Evolutionary conservation across 208 protist species (phyloP), one percentile per base, ranked within the genome.

Genomic region (Cochliopodium minus): DNA sequence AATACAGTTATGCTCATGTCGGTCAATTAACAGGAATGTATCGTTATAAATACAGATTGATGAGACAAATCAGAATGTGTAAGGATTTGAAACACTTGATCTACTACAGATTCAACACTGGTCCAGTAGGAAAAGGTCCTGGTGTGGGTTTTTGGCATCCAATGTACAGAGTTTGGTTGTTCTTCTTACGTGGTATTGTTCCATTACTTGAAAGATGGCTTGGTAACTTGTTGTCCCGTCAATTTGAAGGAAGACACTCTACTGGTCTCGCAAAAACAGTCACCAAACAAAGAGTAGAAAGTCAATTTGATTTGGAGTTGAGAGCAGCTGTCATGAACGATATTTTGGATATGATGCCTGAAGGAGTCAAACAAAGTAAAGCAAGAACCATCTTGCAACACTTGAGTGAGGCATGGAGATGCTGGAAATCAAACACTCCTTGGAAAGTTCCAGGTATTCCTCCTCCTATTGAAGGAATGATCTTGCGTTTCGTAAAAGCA

Each of bases 341-440:
- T 70, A 93, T 99, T 59, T 72, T 94, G 0, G 97, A 99, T 77
- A 98, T 99, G 88, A 98, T 99, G 79, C 96, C 96, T 13, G 93
- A 97, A 61, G 91, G 93, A 66, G 82, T 97, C 43, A 90, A 91
- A 56, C 67, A 76, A 23, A 94, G 89, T 64, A 98, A 96, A 69
- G 49, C 93, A 57, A 77, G 89, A 43, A 90, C 83, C 9, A 98
- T 99, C 70, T 76, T 99, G 40, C 92, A 98, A 75, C 96, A 99
- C 75, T 81, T 99, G 47, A 87, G 82, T 66, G 96, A 99, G 70
- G 94, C 96, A 0, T 99, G 96, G 86, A 77, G 96, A 25, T 90
- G 92, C 76, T 92, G 80, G 81, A 97, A 96, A 70, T 92, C 93
- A 9, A 98, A 99, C 71, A 91, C 96, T 63, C 85, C 92, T 47